These are phyloP conservation scores for Saccharomyces pastorianus DNA, from an alignment of 1,139 yeast species.

Conservation along the genomic window DNA sequence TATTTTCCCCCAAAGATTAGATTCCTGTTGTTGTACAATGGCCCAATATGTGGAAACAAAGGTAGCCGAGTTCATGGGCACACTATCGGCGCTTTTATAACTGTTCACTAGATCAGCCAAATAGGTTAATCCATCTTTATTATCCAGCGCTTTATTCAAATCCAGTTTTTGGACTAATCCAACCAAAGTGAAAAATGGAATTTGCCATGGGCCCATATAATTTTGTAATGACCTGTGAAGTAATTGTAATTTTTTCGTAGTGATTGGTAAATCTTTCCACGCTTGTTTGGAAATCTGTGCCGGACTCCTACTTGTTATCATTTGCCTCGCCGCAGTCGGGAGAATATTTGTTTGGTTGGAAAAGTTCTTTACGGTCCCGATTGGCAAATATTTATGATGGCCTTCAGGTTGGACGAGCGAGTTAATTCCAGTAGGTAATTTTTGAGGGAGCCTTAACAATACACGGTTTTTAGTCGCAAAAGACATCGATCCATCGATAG, in stretches of 20 bases:
- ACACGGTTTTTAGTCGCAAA: conserved; percentile 43
- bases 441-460: conserved; percentile 44
- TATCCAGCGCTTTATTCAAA: conserved; percentile 11
- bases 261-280: conserved; percentile 32
- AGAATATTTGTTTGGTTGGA: conserved; percentile 18
- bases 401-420: conserved; percentile 28
- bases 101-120: conserved; percentile 4
- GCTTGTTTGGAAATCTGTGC: conserved; percentile 28
- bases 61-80: conserved; percentile 12
- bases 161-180: conserved; percentile 31
- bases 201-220: conserved; percentile 39
- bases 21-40: conserved; percentile 23
- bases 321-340: conserved; percentile 26
- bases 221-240: conserved; percentile 49
- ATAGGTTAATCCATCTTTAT: conserved; percentile 4
- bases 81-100: not conserved
- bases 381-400: conserved; percentile 18
- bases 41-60: conserved; percentile 27
- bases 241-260: conserved; percentile 40
- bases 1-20: conserved; percentile 26
- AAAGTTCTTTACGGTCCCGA: conserved; percentile 29
- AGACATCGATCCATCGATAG: conserved; percentile 47
- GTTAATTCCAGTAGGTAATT: conserved; percentile 9
- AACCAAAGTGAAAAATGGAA: conserved; percentile 44
- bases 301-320: conserved; percentile 25